Base-by-base conservation (phyloP, 345 rosid genomes). In the Ceriops zippeliana region DNA sequence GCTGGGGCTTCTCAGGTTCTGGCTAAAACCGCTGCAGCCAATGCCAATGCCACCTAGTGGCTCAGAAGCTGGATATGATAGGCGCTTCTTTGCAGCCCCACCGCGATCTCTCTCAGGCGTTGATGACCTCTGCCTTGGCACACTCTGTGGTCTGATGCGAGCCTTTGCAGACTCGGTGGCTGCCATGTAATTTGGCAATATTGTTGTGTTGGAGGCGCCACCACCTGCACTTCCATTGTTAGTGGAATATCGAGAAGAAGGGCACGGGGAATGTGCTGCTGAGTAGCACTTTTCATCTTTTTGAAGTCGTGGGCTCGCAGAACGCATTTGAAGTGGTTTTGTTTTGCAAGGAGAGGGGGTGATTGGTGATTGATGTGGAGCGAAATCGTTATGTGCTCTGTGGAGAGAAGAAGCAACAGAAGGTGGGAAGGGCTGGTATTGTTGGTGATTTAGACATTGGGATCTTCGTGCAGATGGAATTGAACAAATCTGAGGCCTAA, bases 1-100 rank as follows among this genome's bases (percentile, higher is more conserved):
- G 78, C 96, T 89, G 21, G 87, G 90, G 73, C 91, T 87, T 67
- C 86, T 85, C 76, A 86, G 71, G 74, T 73, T 83, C 76, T 81
- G 79, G 77, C 83, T 57, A 42, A 67, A 71, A 31, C 70, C 32
- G 5, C 68, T 65, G 54, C 65, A 49, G 49, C 17, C 19, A 42
- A 13, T 38, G 15, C 3, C 46, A 38, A 38, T 42, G 17, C 5
- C 49, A 5, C 63, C 28, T 6, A 67, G 72, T 15, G 77, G 78
- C 35, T 86, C 49, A 0, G 83, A 84, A 37, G 71, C 90, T 6
- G 87, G 84, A 74, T 80, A 93, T 7, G 77, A 86, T 30, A 93
- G 74, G 31, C 97, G 84, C 62, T 90, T 93, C 86, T 82, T 89
- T 0, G 81, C 96, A 13, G 49, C 49, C 49, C 49, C 49, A 42